These are phyloP conservation scores for Sicyos baderoa DNA, from an alignment of 306 rosid species.

Conservation along the genomic window DNA sequence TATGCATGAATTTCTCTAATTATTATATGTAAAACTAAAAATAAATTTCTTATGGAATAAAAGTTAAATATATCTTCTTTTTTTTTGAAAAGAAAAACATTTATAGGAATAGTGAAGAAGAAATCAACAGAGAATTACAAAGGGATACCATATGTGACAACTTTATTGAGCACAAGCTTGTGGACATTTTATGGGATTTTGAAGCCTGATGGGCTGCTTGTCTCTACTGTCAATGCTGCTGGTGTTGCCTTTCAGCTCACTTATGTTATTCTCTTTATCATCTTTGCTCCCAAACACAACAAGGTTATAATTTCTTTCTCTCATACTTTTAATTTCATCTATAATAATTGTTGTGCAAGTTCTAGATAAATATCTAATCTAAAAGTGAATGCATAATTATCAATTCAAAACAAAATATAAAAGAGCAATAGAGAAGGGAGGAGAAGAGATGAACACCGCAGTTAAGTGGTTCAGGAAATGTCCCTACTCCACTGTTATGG, in stretches of 20 bases:
- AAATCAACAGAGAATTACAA: conserved; percentile 42
- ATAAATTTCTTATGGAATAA: not conserved
- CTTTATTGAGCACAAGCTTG: conserved; percentile 38
- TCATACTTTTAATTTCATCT: not conserved
- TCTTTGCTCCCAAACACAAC: conserved; percentile 38
- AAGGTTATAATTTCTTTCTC: conserved; percentile 31
- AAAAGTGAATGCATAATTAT: too few relatives aligned
- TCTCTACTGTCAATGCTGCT: conserved; percentile 40
- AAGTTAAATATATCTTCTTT: not conserved
- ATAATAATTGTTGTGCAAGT: too few relatives aligned
- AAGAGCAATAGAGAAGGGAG: too few relatives aligned
- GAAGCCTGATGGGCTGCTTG: conserved; percentile 35
- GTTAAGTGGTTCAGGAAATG: too few relatives aligned
- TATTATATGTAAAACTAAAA: too few relatives aligned
- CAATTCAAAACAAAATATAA: too few relatives aligned
- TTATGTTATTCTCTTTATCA: conserved; percentile 36
- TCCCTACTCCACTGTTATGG: too few relatives aligned
- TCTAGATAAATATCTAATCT: too few relatives aligned
- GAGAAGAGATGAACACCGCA: too few relatives aligned
- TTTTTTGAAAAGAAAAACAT: conserved; percentile 30
- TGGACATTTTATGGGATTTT: conserved; percentile 51
- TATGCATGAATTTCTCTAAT: too few relatives aligned
- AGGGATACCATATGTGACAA: conserved; percentile 39
- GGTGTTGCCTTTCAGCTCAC: conserved; percentile 34
- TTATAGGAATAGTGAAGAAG: conserved; percentile 40